These are phyloP conservation scores for Hortaea werneckii DNA, from an alignment of 2,329 filamentous ascomycete genomes.

Conservation along the genomic window DNA sequence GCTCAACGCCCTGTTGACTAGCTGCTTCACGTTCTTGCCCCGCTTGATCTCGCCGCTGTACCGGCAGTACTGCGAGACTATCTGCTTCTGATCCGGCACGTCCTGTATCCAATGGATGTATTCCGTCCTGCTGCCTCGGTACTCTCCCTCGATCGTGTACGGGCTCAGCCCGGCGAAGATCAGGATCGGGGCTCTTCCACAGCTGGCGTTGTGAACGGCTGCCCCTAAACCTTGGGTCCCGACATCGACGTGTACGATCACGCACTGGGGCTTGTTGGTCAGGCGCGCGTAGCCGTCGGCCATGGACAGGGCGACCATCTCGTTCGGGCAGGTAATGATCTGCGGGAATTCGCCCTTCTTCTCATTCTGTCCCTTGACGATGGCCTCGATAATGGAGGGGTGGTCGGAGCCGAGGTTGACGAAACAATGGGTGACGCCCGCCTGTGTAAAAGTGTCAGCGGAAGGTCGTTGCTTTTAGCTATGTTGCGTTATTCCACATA, in stretches of 20 bases:
- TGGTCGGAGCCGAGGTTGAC: conserved; percentile 64
- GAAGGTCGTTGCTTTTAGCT: background rate
- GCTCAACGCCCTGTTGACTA: conserved; percentile 74
- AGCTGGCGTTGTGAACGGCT: conserved; percentile 69
- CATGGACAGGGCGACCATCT: conserved; percentile 78
- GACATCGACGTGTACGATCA: conserved; percentile 73
- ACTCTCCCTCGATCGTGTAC: conserved; percentile 67
- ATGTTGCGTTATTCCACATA: conserved; percentile 15
- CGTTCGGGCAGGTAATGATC: conserved; percentile 71
- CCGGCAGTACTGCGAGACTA: conserved; percentile 75
- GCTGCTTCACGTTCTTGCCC: conserved; percentile 77
- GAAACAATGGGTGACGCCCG: conserved; percentile 50
- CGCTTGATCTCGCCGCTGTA: conserved; percentile 76
- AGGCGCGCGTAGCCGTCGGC: conserved; percentile 69
- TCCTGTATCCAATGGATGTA: conserved; percentile 85
- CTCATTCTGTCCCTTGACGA: conserved; percentile 64
- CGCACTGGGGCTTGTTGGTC: conserved; percentile 62
- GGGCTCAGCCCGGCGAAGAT: conserved; percentile 72
- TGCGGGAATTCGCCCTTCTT: conserved; percentile 54
- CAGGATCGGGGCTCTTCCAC: conserved; percentile 62
- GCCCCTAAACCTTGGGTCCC: conserved; percentile 70
- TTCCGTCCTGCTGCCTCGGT: conserved; percentile 66
- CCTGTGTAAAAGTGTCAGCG: conserved; percentile 19
- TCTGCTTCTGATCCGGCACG: conserved; percentile 70
- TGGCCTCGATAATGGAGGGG: conserved; percentile 69